Conservation (phyloP, 176 grass and related monocot genomes). For the Musa itinerans region DNA sequence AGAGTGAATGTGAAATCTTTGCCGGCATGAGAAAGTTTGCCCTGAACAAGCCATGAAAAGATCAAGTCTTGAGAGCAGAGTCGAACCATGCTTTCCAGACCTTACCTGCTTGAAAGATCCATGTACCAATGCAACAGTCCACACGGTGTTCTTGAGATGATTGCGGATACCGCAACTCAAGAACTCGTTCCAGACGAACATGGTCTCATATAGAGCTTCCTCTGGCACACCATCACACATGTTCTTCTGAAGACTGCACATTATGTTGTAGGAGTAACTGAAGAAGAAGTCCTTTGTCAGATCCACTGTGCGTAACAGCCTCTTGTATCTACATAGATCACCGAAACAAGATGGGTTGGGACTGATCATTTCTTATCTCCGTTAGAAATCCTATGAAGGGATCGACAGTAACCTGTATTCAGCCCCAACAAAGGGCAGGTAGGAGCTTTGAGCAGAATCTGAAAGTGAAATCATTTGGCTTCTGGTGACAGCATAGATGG, state of each 20-base stretch:
- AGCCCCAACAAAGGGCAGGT: slow-evolving; percentile 92
- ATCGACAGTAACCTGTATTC: slow-evolving; percentile 97
- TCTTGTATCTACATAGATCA: slow-evolving; percentile 69
- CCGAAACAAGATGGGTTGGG: not conserved
- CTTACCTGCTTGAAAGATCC: slow-evolving; percentile 95
- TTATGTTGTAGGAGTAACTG: slow-evolving; percentile 98
- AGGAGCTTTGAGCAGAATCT: slow-evolving; percentile 58
- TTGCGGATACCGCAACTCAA: slow-evolving; percentile 60
- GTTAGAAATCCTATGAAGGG: not conserved
- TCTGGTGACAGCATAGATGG: slow-evolving; percentile 67
- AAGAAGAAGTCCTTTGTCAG: slow-evolving; percentile 99
- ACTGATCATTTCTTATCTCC: no score
- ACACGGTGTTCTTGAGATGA: slow-evolving; percentile 75
- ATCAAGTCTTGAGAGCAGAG: not conserved
- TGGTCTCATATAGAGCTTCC: slow-evolving; percentile 66
- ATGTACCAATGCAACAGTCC: slow-evolving; percentile 84
- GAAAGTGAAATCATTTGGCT: slow-evolving; percentile 75
- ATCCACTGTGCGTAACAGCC: slow-evolving; percentile 69
- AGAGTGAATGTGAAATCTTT: slow-evolving; percentile 90
- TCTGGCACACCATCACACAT: slow-evolving; percentile 44
- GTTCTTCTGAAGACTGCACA: slow-evolving; percentile 95
- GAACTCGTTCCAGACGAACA: slow-evolving; percentile 99
- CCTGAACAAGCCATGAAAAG: slow-evolving; percentile 30
- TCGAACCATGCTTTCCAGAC: not conserved
- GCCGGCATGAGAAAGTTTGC: slow-evolving; percentile 53